phyloP scores from a whole-genome alignment of 495 filamentous ascomycete genomes.

The Amorphotheca resinae region DNA sequence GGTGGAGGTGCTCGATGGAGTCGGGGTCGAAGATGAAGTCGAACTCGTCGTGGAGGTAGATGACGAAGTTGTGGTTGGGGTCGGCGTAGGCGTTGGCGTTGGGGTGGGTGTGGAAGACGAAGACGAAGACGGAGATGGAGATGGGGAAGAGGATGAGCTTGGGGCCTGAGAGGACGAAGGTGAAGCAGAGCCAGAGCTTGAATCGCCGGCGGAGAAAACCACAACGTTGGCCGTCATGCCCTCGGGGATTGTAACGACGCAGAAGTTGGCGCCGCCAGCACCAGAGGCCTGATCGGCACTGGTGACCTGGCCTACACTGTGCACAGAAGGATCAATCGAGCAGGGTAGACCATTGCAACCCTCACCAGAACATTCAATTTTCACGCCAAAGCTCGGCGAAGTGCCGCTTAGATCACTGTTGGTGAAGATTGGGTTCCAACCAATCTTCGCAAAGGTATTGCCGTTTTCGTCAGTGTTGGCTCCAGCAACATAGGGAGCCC shows the following conservation, averaged over 20 bases:
- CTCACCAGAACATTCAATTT: conserved; percentile 53
- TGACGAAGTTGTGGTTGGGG: conserved; percentile 8
- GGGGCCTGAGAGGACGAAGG: background rate
- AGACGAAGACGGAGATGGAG: background rate
- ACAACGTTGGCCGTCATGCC: conserved; percentile 57
- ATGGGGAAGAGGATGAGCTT: background rate
- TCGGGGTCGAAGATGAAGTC: background rate
- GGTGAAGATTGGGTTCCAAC: conserved; percentile 69
- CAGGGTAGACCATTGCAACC: conserved; percentile 67
- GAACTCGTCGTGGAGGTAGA: conserved; percentile 1
- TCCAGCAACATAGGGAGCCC: conserved; percentile 68
- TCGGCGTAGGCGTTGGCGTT: conserved; percentile 2
- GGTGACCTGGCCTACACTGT: conserved; percentile 48
- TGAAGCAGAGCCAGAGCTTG: conserved; percentile 1
- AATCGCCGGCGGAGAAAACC: conserved; percentile 34
- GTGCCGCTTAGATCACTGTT: conserved; percentile 41
- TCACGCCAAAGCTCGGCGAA: conserved; percentile 54
- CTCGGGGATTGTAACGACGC: conserved; percentile 64
- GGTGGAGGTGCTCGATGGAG: background rate
- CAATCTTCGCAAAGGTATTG: conserved; percentile 62
- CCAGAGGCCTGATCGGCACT: conserved; percentile 36
- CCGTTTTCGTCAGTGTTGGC: conserved; percentile 56
- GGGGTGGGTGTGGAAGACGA: conserved; percentile 1
- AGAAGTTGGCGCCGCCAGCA: conserved; percentile 61
- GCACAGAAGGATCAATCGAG: conserved; percentile 52